phyloP scores from a whole-genome alignment of 305 asterid genomes.

The Fraxinus nigra region DNA sequence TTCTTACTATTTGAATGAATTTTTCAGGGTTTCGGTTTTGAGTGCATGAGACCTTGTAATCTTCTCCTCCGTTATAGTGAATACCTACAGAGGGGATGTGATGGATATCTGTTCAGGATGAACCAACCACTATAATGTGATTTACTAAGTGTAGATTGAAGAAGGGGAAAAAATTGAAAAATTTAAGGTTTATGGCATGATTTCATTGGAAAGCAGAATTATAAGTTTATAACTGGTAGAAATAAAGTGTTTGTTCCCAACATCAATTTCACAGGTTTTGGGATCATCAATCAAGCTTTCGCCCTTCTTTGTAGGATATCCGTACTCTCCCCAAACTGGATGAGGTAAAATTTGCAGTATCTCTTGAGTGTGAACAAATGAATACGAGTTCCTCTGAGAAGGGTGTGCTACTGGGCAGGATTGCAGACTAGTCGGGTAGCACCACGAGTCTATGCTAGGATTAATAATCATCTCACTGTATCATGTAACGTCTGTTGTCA shows the following conservation, averaged over 20 bases:
- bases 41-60: background rate
- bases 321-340: constrained; percentile 52
- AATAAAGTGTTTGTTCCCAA: constrained; percentile 37
- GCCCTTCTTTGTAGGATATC: constrained; percentile 45
- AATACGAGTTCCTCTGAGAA: constrained; percentile 32
- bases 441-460: constrained; percentile 44
- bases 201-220: background rate
- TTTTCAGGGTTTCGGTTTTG: background rate
- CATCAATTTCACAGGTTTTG: constrained; percentile 43
- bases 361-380: constrained; percentile 37
- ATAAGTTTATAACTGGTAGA: constrained; percentile 30
- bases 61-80: background rate
- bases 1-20: too few species aligned
- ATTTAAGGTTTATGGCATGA: background rate
- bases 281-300: constrained; percentile 46
- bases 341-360: constrained; percentile 53
- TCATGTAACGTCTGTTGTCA: constrained; percentile 47
- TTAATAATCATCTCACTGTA: constrained; percentile 59
- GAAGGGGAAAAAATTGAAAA: background rate
- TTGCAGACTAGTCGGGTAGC: constrained; percentile 26
- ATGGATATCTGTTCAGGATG: background rate
- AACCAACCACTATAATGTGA: too few species aligned
- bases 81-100: background rate
- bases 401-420: constrained; percentile 40
- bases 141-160: background rate